phyloP scores from a whole-genome alignment of 495 filamentous ascomycete species.

The Podospora bellae-mahoneyi region DNA sequence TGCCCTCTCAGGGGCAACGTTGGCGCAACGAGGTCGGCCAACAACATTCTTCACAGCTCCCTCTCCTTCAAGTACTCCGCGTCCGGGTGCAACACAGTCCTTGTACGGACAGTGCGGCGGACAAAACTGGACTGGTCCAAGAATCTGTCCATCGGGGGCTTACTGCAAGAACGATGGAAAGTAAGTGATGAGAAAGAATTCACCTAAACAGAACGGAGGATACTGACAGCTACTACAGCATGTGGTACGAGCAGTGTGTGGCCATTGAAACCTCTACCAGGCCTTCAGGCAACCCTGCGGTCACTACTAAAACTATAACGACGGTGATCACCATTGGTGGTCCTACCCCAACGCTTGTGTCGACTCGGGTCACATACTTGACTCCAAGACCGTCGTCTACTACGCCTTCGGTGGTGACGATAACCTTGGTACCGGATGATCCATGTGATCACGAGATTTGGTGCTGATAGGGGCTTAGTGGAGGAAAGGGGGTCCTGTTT shows the following conservation, averaged over 20 bases:
- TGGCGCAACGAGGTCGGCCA: not conserved
- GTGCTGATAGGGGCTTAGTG: not conserved
- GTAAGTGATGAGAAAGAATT: not conserved
- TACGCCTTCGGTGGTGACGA: slow-evolving; percentile 1
- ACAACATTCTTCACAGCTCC: not conserved
- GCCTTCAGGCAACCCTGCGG: not conserved
- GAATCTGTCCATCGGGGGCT: not conserved
- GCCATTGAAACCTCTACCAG: not conserved
- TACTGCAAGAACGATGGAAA: slow-evolving; percentile 11
- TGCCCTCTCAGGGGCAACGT: not conserved
- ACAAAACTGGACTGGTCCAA: slow-evolving; percentile 6
- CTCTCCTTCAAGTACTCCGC: not conserved
- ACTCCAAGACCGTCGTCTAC: not conserved
- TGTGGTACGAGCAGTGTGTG: slow-evolving; percentile 8
- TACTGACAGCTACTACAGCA: not conserved
- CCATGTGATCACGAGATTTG: slow-evolving; percentile 10
- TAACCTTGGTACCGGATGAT: slow-evolving; percentile 10
- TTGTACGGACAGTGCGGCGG: slow-evolving; percentile 6
- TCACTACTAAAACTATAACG: not conserved
- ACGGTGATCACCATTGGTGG: slow-evolving; percentile 1
- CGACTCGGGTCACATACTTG: slow-evolving; percentile 3
- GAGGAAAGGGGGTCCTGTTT: not conserved
- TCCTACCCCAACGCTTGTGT: not conserved
- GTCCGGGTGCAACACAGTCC: not conserved
- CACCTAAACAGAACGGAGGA: not conserved